These are phyloP conservation scores for Tremella yokohamensis DNA, from an alignment of 768 basidiomycete genomes.

Conservation along the genomic window DNA sequence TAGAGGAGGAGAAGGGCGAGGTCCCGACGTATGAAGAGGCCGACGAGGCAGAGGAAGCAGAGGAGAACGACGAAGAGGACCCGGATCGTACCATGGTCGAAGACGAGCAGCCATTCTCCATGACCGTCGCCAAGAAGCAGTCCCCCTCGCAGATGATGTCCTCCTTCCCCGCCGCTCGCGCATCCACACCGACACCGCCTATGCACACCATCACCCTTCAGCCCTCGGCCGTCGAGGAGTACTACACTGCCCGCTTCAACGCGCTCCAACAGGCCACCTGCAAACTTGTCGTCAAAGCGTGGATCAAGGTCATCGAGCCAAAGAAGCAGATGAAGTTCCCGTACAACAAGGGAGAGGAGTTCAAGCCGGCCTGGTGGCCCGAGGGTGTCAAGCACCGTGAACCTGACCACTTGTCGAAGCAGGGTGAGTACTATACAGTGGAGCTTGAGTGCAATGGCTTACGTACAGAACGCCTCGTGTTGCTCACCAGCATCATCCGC, in stretches of 20 bases:
- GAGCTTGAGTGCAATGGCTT: background rate
- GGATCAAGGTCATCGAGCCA: slow-evolving; percentile 55
- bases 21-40: slow-evolving; percentile 31
- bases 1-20: slow-evolving; percentile 38
- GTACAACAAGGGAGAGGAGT: slow-evolving; percentile 52
- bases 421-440: slow-evolving; percentile 39
- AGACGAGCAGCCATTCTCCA: slow-evolving; percentile 18
- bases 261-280: slow-evolving; percentile 49
- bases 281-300: slow-evolving; percentile 52
- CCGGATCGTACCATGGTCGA: slow-evolving; percentile 40
- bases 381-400: slow-evolving; percentile 50
- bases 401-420: slow-evolving; percentile 53
- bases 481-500: slow-evolving; percentile 49
- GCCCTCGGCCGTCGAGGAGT: slow-evolving; percentile 35
- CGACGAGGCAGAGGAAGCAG: slow-evolving; percentile 26
- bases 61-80: slow-evolving; percentile 31
- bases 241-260: slow-evolving; percentile 44
- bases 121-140: slow-evolving; percentile 17
- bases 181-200: slow-evolving; percentile 25
- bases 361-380: slow-evolving; percentile 54
- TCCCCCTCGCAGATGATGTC: slow-evolving; percentile 29
- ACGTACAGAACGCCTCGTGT: slow-evolving; percentile 48
- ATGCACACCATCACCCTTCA: slow-evolving; percentile 39
- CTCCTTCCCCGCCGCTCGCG: slow-evolving; percentile 26
- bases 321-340: slow-evolving; percentile 52